phyloP scores from a whole-genome alignment of 2,329 filamentous ascomycete species.

The Harringtonia lauricola region DNA sequence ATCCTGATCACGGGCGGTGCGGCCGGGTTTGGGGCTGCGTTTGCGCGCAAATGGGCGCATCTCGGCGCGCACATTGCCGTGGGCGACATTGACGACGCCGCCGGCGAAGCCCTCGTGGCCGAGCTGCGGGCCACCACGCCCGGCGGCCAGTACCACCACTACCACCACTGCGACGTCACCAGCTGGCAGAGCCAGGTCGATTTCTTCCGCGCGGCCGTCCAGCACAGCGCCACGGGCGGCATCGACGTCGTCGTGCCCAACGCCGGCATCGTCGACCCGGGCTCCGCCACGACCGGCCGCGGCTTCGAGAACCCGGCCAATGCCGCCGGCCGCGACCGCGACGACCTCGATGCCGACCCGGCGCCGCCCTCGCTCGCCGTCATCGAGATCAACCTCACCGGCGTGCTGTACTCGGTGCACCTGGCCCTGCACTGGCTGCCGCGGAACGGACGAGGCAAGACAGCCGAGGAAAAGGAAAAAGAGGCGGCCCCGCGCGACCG shows the following conservation, averaged over 20 bases:
- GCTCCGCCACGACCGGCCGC: conserved; percentile 14
- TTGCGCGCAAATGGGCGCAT: conserved; percentile 40
- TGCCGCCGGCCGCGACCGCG: neutral
- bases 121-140: conserved; percentile 31
- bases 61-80: conserved; percentile 49
- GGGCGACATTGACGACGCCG: conserved; percentile 47
- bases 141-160: conserved; percentile 39
- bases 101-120: conserved; percentile 43
- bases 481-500: conserved; percentile 32
- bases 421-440: conserved; percentile 49
- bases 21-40: conserved; percentile 43
- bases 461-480: conserved; percentile 3
- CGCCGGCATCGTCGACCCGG: conserved; percentile 43
- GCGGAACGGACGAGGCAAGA: conserved; percentile 24
- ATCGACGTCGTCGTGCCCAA: conserved; percentile 56
- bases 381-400: conserved; percentile 51
- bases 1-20: conserved; percentile 55
- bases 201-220: conserved; percentile 48
- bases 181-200: conserved; percentile 51
- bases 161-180: conserved; percentile 51
- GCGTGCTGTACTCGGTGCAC: conserved; percentile 52
- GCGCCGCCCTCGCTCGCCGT: conserved; percentile 38
- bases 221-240: conserved; percentile 39
- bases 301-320: conserved; percentile 32
- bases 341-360: conserved; percentile 27